These are phyloP conservation scores for Salix caprea DNA, from an alignment of 345 rosid species.

Conservation along the genomic window DNA sequence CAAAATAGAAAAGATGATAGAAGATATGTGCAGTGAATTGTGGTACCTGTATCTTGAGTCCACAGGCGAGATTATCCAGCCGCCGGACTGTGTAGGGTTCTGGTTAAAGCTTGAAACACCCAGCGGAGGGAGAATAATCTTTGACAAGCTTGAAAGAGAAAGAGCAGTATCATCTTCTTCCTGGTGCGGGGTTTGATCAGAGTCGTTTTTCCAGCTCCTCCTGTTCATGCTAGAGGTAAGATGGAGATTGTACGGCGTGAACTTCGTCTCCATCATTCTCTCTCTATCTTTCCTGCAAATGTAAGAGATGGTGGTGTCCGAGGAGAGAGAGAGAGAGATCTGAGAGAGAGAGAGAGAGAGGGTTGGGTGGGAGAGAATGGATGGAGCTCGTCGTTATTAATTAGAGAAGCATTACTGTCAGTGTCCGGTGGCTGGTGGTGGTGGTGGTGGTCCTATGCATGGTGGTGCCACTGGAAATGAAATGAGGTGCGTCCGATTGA, in stretches of 20 bases:
- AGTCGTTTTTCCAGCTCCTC: not conserved
- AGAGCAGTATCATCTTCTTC: too few relatives aligned
- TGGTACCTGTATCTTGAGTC: slow-evolving; percentile 77
- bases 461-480: not conserved
- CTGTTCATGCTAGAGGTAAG: slow-evolving; percentile 6
- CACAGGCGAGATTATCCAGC: slow-evolving; percentile 76
- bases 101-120: slow-evolving; percentile 63
- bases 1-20: not conserved
- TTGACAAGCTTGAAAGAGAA: slow-evolving; percentile 46
- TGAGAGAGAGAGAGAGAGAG: too few relatives aligned
- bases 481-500: not conserved
- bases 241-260: slow-evolving; percentile 1
- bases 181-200: not conserved
- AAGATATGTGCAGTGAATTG: too few relatives aligned
- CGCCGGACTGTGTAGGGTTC: slow-evolving; percentile 34
- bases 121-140: slow-evolving; percentile 86
- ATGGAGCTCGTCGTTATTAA: too few relatives aligned
- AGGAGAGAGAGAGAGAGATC: too few relatives aligned
- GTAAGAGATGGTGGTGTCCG: not conserved
- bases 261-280: slow-evolving; percentile 10
- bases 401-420: not conserved
- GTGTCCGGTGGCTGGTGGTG: not conserved
- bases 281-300: not conserved
- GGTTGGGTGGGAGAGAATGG: too few relatives aligned
- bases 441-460: not conserved